These are phyloP conservation scores for Suhomyces pyralidae DNA, from an alignment of 805 yeast genomes.

Conservation along the genomic window DNA sequence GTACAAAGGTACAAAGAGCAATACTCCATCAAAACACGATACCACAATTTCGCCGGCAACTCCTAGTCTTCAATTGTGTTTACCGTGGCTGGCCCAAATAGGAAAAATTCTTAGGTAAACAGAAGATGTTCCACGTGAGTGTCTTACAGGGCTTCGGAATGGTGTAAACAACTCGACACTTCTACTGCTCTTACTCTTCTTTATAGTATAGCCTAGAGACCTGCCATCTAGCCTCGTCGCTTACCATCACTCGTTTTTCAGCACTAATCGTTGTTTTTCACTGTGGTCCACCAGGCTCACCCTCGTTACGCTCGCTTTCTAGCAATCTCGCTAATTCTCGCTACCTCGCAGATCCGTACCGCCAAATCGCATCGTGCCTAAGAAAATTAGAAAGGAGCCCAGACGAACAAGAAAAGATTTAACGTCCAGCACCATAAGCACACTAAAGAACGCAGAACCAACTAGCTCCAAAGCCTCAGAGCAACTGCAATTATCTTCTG, in stretches of 20 bases:
- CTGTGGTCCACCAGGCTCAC: not conserved
- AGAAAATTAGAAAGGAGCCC: not conserved
- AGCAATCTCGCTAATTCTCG: not conserved
- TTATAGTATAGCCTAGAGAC: not conserved
- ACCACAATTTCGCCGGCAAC: not conserved
- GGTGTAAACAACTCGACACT: not conserved
- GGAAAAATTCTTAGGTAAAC: slow-evolving; percentile 9
- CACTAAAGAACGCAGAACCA: not conserved
- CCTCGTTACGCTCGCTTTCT: not conserved
- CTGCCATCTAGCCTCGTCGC: not conserved
- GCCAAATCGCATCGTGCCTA: slow-evolving; percentile 1
- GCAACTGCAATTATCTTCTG: not conserved
- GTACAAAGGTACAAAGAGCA: not conserved
- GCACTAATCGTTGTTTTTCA: not conserved
- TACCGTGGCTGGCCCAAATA: slow-evolving; percentile 4
- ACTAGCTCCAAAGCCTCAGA: not conserved
- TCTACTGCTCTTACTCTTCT: not conserved
- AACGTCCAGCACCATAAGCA: not conserved
- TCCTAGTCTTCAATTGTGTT: not conserved
- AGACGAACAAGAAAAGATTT: not conserved
- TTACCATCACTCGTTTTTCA: not conserved
- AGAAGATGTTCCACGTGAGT: not conserved
- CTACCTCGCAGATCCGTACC: not conserved
- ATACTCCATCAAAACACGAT: not conserved
- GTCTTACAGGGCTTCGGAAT: not conserved